Evolutionary conservation across 257 asterid genomes (phyloP), one percentile per base, ranked within the genome.

Genomic region (Asclepias syriaca): DNA sequence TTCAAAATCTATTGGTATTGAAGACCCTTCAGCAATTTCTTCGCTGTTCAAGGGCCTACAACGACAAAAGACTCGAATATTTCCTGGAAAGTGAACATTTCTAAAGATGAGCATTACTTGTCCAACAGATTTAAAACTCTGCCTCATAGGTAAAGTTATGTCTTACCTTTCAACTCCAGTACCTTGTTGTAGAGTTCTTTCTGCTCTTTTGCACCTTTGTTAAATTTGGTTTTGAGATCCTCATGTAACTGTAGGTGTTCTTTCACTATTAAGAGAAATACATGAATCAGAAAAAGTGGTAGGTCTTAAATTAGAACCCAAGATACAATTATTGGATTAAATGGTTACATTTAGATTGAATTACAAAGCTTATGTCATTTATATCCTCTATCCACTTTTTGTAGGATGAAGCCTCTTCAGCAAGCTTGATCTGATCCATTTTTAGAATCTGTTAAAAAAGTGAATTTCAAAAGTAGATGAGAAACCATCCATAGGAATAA

Each of bases 41-140:
- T 83, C 94, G 12, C 64, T 34, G 68, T 88, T 95, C 83, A 95
- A 76, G 56, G 99, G 99, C 82, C 99, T 88, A 73, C 99, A 95
- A 39, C 99, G 96, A 76, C 99, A 95, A 75, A 92, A 95, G 68
- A 92, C 99, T 85, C 98, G 83, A 74, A 95, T 95, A 79, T 87
- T 95, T 66, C 99, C 99, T 95, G 95, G 72, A 70, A 69, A 77
- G 60, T 37, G 24, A 72, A 58, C 46, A 60, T 21, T 61, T 46
- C 60, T 67, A 67, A 60, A 57, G 64, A 70, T 72, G 68, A 83
- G 77, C 56, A 76, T 29, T 22, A 69, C 15, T 16, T 56, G 45
- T 51, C 13, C 24, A 8, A 32, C 34, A 15, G 21, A 13, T 27
- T 19, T 45, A 34, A 8, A 22, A 9, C 14, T 10, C 16, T 32